Evolutionary conservation across 2,329 filamentous ascomycete species (phyloP).

Genomic region (Colletotrichum sp.): DNA sequence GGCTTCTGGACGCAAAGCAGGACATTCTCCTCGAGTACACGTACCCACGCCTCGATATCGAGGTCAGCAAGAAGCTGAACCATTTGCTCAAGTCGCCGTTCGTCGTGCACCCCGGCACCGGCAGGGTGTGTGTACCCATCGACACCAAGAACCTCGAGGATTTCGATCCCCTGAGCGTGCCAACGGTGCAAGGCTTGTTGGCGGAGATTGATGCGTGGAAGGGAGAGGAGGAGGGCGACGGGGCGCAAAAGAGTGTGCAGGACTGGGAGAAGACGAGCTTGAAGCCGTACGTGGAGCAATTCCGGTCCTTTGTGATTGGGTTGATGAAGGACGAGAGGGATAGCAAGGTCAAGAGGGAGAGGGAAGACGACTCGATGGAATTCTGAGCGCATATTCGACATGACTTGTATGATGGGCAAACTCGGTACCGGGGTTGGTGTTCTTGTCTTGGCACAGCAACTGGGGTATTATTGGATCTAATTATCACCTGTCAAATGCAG

Average conservation of each 20-base stretch:
- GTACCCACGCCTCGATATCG: conserved; percentile 94
- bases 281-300: conserved; percentile 90
- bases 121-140: conserved; percentile 94
- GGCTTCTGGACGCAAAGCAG: conserved; percentile 87
- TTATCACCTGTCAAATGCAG: conserved; percentile 8
- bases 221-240: conserved; percentile 42
- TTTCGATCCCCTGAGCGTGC: conserved; percentile 89
- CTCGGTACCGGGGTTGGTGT: conserved; percentile 4
- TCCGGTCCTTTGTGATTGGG: conserved; percentile 78
- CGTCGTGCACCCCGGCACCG: conserved; percentile 93
- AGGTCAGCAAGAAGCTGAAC: conserved; percentile 97
- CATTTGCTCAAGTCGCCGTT: conserved; percentile 98
- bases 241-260: conserved; percentile 51
- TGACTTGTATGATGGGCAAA: conserved; percentile 17
- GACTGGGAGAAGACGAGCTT: conserved; percentile 98
- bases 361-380: conserved; percentile 58
- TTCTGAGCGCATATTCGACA: conserved; percentile 43
- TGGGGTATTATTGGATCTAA: conserved; percentile 8
- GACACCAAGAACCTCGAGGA: conserved; percentile 74
- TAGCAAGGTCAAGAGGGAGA: conserved; percentile 58
- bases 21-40: conserved; percentile 98
- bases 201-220: conserved; percentile 87
- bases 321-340: conserved; percentile 79
- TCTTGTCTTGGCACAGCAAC: background rate
- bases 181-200: conserved; percentile 83